Conservation (phyloP, 2,329 filamentous ascomycete species). For the Cladophialophora exuberans region DNA sequence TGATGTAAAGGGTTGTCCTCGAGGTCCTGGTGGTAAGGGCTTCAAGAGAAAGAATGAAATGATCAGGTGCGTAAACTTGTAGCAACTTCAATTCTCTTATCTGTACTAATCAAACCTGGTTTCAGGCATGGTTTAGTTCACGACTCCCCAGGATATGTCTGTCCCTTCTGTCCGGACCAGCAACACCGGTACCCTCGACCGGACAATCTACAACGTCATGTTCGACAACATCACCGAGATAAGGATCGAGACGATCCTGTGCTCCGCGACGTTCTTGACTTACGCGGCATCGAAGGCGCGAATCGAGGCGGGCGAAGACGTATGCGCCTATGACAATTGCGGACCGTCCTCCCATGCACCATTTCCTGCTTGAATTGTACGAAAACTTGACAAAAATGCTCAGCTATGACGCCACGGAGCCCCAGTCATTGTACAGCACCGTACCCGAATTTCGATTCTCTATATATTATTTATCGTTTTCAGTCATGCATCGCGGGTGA, state of each 20-base stretch:
- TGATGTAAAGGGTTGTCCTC: conserved; percentile 60
- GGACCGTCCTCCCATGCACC: neutral
- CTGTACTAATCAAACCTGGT: too few relatives aligned
- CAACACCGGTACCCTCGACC: conserved; percentile 94
- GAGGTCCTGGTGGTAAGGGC: conserved; percentile 65
- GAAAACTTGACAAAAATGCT: neutral
- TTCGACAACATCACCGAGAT: conserved; percentile 87
- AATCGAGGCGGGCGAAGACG: conserved; percentile 77
- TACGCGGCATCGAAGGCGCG: conserved; percentile 82
- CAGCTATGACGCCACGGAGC: too few relatives aligned
- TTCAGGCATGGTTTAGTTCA: conserved; percentile 80
- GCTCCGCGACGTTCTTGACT: conserved; percentile 80
- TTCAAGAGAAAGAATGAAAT: conserved; percentile 73
- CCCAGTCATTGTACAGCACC: too few relatives aligned
- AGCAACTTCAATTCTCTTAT: too few relatives aligned
- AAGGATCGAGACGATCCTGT: conserved; percentile 84
- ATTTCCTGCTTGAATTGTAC: neutral
- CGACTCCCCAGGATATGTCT: conserved; percentile 91
- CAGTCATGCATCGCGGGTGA: too few relatives aligned
- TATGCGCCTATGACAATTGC: conserved; percentile 22
- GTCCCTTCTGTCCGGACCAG: conserved; percentile 90
- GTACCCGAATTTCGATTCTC: too few relatives aligned
- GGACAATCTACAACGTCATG: conserved; percentile 94
- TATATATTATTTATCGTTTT: too few relatives aligned
- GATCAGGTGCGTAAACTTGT: conserved; percentile 46